Conservation (phyloP, 192 early-diverging fungal species). For the Lobulomyces angularis region DNA sequence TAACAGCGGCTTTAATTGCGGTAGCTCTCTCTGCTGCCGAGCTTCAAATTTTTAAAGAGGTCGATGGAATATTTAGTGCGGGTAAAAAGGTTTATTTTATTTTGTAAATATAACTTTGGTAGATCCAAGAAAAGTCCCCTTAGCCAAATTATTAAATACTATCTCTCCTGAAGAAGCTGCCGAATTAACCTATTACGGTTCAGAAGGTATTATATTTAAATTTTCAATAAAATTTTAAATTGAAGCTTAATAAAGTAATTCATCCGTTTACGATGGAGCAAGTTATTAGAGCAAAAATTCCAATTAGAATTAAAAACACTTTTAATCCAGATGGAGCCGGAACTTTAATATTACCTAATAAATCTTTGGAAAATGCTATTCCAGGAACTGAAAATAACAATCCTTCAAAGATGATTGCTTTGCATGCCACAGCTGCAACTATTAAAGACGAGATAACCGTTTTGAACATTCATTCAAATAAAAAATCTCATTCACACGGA, state of each 20-base stretch:
- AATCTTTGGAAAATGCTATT: neutral
- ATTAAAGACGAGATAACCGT: constrained; percentile 96
- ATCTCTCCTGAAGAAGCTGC: constrained; percentile 98
- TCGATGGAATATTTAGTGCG: constrained; percentile 98
- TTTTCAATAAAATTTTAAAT: neutral
- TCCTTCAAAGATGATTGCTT: constrained; percentile 5
- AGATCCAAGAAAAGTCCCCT: constrained; percentile 88
- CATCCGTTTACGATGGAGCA: constrained; percentile 99
- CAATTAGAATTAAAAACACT: constrained; percentile 98
- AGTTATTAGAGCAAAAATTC: constrained; percentile 89
- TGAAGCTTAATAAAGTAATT: constrained; percentile 74
- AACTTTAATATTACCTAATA: constrained; percentile 76
- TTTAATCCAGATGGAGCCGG: constrained; percentile 85
- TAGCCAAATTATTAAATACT: constrained; percentile 69
- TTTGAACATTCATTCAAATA: constrained; percentile 93
- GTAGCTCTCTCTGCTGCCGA: constrained; percentile 81
- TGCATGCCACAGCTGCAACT: constrained; percentile 92
- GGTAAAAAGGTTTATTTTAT: neutral
- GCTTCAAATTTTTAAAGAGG: constrained; percentile 98
- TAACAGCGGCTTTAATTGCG: constrained; percentile 88
- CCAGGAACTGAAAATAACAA: constrained; percentile 12
- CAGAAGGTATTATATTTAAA: too few relatives aligned
- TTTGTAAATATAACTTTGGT: too few relatives aligned
- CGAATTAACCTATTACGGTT: constrained; percentile 92
- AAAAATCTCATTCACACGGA: constrained; percentile 88